phyloP scores from a whole-genome alignment of 1,284 basidiomycete genomes.

The Ustilago shanxiensis region DNA sequence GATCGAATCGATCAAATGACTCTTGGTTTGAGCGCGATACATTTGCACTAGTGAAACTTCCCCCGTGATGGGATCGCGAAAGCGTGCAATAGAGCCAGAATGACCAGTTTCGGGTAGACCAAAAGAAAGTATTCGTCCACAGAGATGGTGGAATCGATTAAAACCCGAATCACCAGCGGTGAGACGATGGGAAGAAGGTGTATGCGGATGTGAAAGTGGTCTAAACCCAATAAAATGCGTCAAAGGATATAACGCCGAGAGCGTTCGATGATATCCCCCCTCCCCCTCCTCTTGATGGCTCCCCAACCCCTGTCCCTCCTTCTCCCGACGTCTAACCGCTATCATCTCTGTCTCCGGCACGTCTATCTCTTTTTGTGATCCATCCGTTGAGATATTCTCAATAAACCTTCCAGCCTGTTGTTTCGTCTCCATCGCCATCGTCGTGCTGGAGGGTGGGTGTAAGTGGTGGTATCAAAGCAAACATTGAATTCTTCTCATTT shows the following conservation, averaged over 20 bases:
- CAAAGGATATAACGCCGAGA: slow-evolving; percentile 37
- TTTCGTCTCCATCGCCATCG: neutral
- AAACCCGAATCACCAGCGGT: slow-evolving; percentile 16
- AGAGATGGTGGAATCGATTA: slow-evolving; percentile 44
- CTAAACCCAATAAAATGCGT: slow-evolving; percentile 48
- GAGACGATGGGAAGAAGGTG: slow-evolving; percentile 22
- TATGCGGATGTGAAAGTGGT: slow-evolving; percentile 43
- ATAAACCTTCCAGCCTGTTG: slow-evolving; percentile 39
- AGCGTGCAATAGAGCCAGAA: slow-evolving; percentile 25
- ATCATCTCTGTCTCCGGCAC: slow-evolving; percentile 23
- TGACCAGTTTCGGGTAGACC: slow-evolving; percentile 32
- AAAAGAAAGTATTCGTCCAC: slow-evolving; percentile 36
- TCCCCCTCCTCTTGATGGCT: slow-evolving; percentile 14
- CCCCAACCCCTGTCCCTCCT: slow-evolving; percentile 5
- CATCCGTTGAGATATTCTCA: slow-evolving; percentile 43
- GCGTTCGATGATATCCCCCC: slow-evolving; percentile 21
- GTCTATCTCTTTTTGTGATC: slow-evolving; percentile 22
- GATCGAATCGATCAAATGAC: slow-evolving; percentile 39
- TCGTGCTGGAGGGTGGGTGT: slow-evolving; percentile 12
- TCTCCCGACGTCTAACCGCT: neutral
- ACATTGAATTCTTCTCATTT: too few species aligned
- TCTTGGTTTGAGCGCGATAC: slow-evolving; percentile 31
- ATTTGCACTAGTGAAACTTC: slow-evolving; percentile 29
- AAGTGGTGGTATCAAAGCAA: too few species aligned
- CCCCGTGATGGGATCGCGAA: slow-evolving; percentile 37